These are phyloP conservation scores for Tylopilus vinaceipallidus DNA, from an alignment of 768 basidiomycete genomes.

Conservation along the genomic window DNA sequence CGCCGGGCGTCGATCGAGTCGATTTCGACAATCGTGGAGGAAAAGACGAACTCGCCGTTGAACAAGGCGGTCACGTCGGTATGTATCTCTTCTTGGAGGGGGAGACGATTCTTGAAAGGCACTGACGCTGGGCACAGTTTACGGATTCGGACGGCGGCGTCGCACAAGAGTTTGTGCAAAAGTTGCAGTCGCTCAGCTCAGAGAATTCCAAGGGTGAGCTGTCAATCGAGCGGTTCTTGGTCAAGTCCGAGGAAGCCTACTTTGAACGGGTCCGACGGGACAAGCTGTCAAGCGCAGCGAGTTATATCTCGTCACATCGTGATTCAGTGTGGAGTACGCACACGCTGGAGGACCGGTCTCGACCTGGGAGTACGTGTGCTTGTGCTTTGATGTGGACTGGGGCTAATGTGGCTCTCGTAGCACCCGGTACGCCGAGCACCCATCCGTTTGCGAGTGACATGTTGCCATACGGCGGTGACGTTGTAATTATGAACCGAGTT, in stretches of 20 bases:
- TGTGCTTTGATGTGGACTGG: too few species aligned
- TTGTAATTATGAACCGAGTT: conserved; percentile 75
- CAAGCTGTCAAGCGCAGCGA: conserved; percentile 80
- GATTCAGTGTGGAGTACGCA: conserved; percentile 83
- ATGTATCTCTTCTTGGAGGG: conserved; percentile 18
- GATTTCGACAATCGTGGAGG: conserved; percentile 87
- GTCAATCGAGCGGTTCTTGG: conserved; percentile 87
- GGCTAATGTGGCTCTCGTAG: too few species aligned
- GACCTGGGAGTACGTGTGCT: conserved; percentile 65
- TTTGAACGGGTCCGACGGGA: conserved; percentile 89
- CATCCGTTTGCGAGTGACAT: conserved; percentile 51
- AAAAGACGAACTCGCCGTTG: conserved; percentile 85
- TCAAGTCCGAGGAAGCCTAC: conserved; percentile 92
- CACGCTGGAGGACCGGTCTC: conserved; percentile 48
- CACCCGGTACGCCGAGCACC: conserved; percentile 46
- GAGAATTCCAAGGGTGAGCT: conserved; percentile 90
- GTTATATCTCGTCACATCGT: conserved; percentile 71
- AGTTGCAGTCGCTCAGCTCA: conserved; percentile 70
- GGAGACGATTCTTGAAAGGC: conserved; percentile 1
- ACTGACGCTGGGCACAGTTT: conserved; percentile 50
- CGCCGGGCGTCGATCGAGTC: conserved; percentile 86
- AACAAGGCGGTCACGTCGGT: conserved; percentile 93
- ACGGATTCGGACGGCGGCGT: conserved; percentile 94
- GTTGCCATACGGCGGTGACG: conserved; percentile 52
- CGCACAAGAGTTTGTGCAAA: conserved; percentile 84